Percentiles rank a stretch among this genome's conserved stretches.
Conservation (phyloP, 1,284 basidiomycete genomes). For the Prillingera fragicola region DNA sequence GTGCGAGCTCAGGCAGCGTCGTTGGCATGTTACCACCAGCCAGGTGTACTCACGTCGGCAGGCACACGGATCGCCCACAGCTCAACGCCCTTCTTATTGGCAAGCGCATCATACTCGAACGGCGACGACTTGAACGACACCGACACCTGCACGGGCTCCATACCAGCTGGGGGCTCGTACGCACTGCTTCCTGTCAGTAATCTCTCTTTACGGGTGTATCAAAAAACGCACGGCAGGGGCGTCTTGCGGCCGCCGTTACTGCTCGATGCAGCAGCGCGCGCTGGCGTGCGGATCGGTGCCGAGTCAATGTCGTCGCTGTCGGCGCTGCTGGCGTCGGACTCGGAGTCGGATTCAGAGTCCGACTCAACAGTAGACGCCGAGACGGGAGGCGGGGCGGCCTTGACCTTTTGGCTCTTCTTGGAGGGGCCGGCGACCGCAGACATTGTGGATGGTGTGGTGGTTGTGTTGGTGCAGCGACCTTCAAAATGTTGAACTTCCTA, state of each 20-base stretch:
- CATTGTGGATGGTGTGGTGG: constrained; percentile 2
- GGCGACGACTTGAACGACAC: constrained; percentile 26
- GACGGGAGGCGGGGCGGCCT: not conserved
- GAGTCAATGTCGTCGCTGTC: constrained; percentile 5
- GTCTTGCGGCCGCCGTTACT: not conserved
- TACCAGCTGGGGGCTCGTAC: constrained; percentile 39
- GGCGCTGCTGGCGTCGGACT: constrained; percentile 1
- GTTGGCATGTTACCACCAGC: too few relatives aligned
- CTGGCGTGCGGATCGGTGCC: not conserved
- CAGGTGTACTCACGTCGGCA: constrained; percentile 33
- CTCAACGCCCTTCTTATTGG: constrained; percentile 31
- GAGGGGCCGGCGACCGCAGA: constrained; percentile 3
- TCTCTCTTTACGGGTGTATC: not conserved
- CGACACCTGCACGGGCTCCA: constrained; percentile 26
- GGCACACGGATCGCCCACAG: constrained; percentile 47
- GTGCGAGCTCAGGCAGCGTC: not conserved
- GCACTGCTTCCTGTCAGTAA: not conserved
- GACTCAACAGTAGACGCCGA: too few relatives aligned
- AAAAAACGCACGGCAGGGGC: not conserved
- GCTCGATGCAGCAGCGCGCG: not conserved
- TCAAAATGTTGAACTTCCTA: constrained; percentile 1
- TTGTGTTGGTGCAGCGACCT: not conserved
- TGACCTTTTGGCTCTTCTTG: constrained; percentile 6
- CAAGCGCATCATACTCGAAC: constrained; percentile 41
- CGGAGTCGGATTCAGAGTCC: not conserved